Conservation (phyloP, 176 grass and related monocot genomes). For the Triticum monococcum region DNA sequence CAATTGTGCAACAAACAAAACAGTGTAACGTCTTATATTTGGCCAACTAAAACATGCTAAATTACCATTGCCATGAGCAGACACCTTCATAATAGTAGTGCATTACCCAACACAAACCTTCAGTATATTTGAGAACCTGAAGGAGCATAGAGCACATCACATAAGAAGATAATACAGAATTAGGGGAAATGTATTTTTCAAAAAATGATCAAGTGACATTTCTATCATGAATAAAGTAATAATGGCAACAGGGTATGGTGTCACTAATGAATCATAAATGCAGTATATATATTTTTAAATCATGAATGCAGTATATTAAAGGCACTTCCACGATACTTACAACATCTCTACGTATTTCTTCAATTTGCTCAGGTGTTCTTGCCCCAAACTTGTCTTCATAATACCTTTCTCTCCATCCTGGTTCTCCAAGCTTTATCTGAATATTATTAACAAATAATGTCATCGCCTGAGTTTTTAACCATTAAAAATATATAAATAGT, state of each 20-base stretch:
- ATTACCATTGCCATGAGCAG: constrained; percentile 96
- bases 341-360: constrained; percentile 84
- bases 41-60: constrained; percentile 8
- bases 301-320: constrained; percentile 4
- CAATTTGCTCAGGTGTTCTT: constrained; percentile 65
- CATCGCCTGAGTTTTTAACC: not conserved
- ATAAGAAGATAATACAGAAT: not conserved
- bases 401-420: constrained; percentile 99
- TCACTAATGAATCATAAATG: no score
- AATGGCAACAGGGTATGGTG: no score
- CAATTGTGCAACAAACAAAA: constrained; percentile 3
- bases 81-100: constrained; percentile 98
- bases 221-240: not conserved
- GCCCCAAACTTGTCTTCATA: constrained; percentile 90
- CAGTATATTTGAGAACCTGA: constrained; percentile 75
- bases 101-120: constrained; percentile 99
- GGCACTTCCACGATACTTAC: constrained; percentile 52
- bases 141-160: constrained; percentile 12
- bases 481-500: constrained; percentile 7
- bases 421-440: constrained; percentile 90
- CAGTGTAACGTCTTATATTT: constrained; percentile 8
- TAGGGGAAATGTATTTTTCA: not conserved
- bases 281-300: not conserved
- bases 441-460: constrained; percentile 27
- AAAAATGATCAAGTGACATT: constrained; percentile 1